A percentile compares a stretch with the other conserved stretches of the same genome.
Evolutionary conservation across 2,329 filamentous ascomycete genomes (phyloP).

Genomic region (Fusarium oligoseptatum): DNA sequence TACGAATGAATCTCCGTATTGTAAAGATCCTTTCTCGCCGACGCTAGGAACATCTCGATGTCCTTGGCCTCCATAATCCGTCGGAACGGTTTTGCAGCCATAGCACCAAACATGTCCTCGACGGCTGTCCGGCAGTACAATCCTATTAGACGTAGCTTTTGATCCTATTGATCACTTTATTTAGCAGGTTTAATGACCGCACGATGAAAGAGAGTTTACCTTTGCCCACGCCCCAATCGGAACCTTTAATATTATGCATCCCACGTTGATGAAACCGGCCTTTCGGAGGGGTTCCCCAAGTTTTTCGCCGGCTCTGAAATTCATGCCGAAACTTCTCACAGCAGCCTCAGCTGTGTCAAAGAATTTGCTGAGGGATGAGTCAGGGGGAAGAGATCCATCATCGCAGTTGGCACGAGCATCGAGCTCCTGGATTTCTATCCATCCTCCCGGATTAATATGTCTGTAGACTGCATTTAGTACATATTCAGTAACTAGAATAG

Average conservation of each 20-base stretch:
- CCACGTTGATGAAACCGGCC: constrained; percentile 35
- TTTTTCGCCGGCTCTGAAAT: constrained; percentile 45
- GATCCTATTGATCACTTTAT: constrained; percentile 18
- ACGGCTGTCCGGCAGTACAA: constrained; percentile 37
- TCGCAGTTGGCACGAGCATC: constrained; percentile 54
- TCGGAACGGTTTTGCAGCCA: constrained; percentile 40
- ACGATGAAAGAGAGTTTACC: not conserved
- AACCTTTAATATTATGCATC: constrained; percentile 38
- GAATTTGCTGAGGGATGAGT: constrained; percentile 49
- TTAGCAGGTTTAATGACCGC: not conserved
- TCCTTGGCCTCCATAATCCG: constrained; percentile 31
- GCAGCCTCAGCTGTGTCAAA: constrained; percentile 39
- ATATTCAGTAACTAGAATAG: not conserved
- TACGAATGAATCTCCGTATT: constrained; percentile 32
- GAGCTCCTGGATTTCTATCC: constrained; percentile 52
- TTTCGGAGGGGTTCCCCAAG: constrained; percentile 24
- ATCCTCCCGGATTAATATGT: constrained; percentile 36
- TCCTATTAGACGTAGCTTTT: constrained; percentile 36
- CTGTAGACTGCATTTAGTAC: not conserved
- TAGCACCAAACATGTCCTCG: constrained; percentile 42
- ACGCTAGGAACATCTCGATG: constrained; percentile 35
- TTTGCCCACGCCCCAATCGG: constrained; percentile 42
- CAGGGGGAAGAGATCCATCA: constrained; percentile 52
- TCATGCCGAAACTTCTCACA: constrained; percentile 50
- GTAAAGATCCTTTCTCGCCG: constrained; percentile 32